Conservation (phyloP, 345 rosid genomes). For the Murraya paniculata region DNA sequence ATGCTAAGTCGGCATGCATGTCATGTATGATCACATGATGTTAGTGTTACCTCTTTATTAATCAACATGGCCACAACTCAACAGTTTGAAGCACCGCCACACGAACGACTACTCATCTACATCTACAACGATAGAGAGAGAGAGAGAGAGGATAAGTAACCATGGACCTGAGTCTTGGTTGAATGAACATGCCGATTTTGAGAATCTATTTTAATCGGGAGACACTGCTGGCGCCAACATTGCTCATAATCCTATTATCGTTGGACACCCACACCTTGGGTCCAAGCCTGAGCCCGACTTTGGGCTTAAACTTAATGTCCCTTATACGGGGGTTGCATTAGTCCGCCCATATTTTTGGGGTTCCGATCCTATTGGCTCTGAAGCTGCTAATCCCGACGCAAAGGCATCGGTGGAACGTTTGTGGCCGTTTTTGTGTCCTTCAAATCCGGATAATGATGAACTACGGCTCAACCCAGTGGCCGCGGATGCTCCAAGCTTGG, state of each 20-base stretch:
- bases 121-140: no score
- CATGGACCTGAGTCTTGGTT: slow-evolving; percentile 41
- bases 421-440: slow-evolving; percentile 50
- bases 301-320: slow-evolving; percentile 17
- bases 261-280: slow-evolving; percentile 13
- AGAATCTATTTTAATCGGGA: slow-evolving; percentile 35
- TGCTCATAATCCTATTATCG: slow-evolving; percentile 43
- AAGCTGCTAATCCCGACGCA: slow-evolving; percentile 22
- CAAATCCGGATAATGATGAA: slow-evolving; percentile 46
- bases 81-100: no score
- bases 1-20: no score
- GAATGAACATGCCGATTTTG: slow-evolving; percentile 32
- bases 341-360: slow-evolving; percentile 53
- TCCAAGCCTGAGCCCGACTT: background rate
- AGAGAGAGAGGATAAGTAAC: no score
- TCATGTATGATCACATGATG: no score
- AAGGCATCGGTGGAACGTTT: slow-evolving; percentile 27
- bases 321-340: slow-evolving; percentile 33
- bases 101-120: no score
- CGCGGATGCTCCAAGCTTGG: slow-evolving; percentile 39
- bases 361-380: slow-evolving; percentile 46
- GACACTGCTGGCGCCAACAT: slow-evolving; percentile 55
- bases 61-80: no score
- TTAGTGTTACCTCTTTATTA: no score
- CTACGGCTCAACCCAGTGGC: slow-evolving; percentile 52